phyloP scores from a whole-genome alignment of 208 protist genomes.

The Hexamita inflata region DNA sequence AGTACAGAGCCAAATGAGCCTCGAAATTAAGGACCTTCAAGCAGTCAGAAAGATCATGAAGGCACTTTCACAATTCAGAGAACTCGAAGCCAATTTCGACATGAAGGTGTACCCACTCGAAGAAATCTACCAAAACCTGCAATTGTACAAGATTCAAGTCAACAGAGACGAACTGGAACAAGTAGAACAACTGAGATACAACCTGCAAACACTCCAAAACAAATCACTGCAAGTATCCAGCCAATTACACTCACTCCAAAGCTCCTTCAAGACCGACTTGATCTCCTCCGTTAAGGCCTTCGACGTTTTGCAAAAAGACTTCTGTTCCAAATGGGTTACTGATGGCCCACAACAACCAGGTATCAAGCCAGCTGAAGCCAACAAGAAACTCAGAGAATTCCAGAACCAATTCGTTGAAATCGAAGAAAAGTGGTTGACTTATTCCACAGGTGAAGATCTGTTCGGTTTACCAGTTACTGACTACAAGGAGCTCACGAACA shows the following conservation, averaged over 20 bases:
- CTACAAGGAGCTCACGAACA: conserved; percentile 72
- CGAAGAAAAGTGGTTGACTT: conserved; percentile 72
- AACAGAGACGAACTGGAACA: conserved; percentile 81
- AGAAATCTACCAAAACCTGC: conserved; percentile 70
- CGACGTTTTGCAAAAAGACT: conserved; percentile 64
- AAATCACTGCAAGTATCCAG: conserved; percentile 58
- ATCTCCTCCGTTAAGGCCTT: conserved; percentile 74
- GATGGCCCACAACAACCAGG: conserved; percentile 79
- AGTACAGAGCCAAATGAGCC: conserved; percentile 58
- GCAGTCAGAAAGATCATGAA: conserved; percentile 74
- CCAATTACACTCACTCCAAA: conserved; percentile 68
- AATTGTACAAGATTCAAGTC: conserved; percentile 64
- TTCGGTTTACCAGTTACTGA: conserved; percentile 75
- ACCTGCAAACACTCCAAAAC: conserved; percentile 69
- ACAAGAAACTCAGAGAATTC: conserved; percentile 76
- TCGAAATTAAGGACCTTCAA: conserved; percentile 73
- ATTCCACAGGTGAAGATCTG: conserved; percentile 74
- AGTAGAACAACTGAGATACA: conserved; percentile 69
- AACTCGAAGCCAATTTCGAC: conserved; percentile 69
- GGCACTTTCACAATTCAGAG: conserved; percentile 65
- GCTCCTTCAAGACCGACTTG: conserved; percentile 70
- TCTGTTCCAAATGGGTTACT: conserved; percentile 74
- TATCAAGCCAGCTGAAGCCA: conserved; percentile 69
- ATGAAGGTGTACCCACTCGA: conserved; percentile 70
- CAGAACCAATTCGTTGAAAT: conserved; percentile 77